Base-by-base conservation (phyloP, 768 basidiomycete species). In the Rhizopogon vesiculosus region DNA sequence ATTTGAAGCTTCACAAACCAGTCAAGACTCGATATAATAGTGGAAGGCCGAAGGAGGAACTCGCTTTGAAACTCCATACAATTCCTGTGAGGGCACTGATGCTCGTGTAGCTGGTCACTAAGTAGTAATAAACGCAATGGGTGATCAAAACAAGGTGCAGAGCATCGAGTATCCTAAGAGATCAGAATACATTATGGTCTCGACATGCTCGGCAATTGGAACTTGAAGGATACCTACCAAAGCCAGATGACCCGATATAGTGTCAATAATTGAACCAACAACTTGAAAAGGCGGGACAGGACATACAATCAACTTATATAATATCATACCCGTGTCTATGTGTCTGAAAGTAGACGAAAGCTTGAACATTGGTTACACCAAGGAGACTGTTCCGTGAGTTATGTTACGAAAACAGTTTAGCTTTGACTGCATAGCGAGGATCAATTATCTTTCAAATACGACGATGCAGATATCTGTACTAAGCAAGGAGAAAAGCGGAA, bases 111-210 rank as follows among this genome's bases (percentile, higher is more conserved):
- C 69, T 74, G 9, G 60, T 63, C 44, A 76, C 66, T 38, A 71
- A 55, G 62, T 75, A 75, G 56, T 63, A 68, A 58, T 76, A 74
- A 10, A 74, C 28, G 22, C 62, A 62, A 51, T 74, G 71, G 2
- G 69, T 66, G 28, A 73, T 60, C n/a, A 75, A 62, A 0, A 62
- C 67, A 28, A 74, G 59, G 42, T 74, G 72, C 16, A 73, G 55
- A 10, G 68, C 66, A 57, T 74, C 73, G 13, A 74, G 62, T 6
- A 69, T 22, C 74, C 75, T 76, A 43, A 35, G 19, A 0, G 15
- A 8, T 22, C 5, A 18, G n/a, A 9, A 9, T n/a, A 38, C 9
- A 25, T 5, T 25, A 10, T 43, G 2, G n/a, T 43, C 7, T 46
- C n/a, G 45, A 18, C n/a, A 3, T 10, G 28, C 29, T 18, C 3